Conservation (phyloP, 306 rosid genomes). For the Corylus americana region DNA sequence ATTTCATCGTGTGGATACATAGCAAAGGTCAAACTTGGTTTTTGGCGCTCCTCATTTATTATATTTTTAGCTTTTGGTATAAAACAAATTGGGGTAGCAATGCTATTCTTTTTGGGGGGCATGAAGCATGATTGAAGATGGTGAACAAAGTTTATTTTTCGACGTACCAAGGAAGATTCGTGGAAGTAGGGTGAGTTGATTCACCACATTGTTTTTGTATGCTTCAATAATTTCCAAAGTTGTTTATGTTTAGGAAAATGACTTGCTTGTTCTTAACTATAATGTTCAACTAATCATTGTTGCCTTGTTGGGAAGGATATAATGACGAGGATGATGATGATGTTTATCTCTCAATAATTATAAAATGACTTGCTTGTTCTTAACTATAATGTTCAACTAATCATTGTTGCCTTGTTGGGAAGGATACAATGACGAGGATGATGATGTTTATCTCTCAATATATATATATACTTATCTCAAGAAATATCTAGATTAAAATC, state of each 20-base stretch:
- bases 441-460: too few species aligned
- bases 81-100: not conserved
- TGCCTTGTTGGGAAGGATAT: not conserved
- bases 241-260: not conserved
- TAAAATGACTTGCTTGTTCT: not conserved
- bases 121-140: too few species aligned
- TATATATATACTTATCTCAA: too few species aligned
- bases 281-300: not conserved
- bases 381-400: not conserved
- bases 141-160: too few species aligned
- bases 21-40: too few species aligned
- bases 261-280: not conserved
- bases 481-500: too few species aligned
- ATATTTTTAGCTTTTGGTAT: not conserved
- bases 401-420: not conserved
- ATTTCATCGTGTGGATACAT: too few species aligned
- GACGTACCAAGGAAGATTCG: constrained; percentile 46
- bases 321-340: too few species aligned
- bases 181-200: constrained; percentile 31
- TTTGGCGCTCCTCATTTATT: not conserved
- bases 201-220: not conserved
- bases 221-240: not conserved
- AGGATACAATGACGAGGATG: too few species aligned
- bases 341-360: too few species aligned
- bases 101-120: too few species aligned